A percentile compares a stretch with the other conserved stretches of the same genome.
These are phyloP conservation scores for Chaetomidium leptoderma DNA, from an alignment of 495 filamentous ascomycete species.

Conservation along the genomic window DNA sequence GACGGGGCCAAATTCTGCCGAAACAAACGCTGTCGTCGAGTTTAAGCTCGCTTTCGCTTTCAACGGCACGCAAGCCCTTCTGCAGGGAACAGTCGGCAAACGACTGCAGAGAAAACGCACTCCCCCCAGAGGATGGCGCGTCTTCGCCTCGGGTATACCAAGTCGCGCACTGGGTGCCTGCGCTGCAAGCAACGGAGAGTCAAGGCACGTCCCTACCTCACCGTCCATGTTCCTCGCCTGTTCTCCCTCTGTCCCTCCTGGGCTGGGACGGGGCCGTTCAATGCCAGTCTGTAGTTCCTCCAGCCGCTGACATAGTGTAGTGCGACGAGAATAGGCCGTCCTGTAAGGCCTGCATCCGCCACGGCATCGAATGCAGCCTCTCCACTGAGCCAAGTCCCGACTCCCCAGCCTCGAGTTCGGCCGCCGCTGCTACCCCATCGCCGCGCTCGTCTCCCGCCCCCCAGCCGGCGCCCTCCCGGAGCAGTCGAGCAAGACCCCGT, in stretches of 20 bases:
- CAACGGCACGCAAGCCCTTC: too few species aligned
- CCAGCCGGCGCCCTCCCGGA: background rate
- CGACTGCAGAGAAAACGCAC: background rate
- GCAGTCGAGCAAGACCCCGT: background rate
- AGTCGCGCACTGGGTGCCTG: conserved; percentile 29
- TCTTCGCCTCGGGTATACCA: conserved; percentile 32
- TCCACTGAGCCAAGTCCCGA: background rate
- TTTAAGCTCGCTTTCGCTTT: conserved; percentile 25
- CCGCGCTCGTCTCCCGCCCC: background rate
- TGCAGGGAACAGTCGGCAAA: background rate
- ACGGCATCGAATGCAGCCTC: conserved; percentile 32
- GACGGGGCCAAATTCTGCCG: too few species aligned
- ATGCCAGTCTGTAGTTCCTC: too few species aligned
- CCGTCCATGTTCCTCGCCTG: background rate
- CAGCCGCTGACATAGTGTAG: conserved; percentile 11
- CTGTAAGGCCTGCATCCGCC: conserved; percentile 31
- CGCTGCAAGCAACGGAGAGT: conserved; percentile 33
- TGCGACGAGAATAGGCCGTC: conserved; percentile 33
- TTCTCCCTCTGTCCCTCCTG: background rate
- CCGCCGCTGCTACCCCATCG: background rate
- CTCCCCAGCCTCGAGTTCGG: background rate
- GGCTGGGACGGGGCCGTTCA: too few species aligned
- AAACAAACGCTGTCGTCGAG: too few species aligned
- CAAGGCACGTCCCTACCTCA: conserved; percentile 19
- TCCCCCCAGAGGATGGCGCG: conserved; percentile 18